Evolutionary conservation across 2,329 filamentous ascomycete species (phyloP).

Genomic region (Aureobasidium sp.): DNA sequence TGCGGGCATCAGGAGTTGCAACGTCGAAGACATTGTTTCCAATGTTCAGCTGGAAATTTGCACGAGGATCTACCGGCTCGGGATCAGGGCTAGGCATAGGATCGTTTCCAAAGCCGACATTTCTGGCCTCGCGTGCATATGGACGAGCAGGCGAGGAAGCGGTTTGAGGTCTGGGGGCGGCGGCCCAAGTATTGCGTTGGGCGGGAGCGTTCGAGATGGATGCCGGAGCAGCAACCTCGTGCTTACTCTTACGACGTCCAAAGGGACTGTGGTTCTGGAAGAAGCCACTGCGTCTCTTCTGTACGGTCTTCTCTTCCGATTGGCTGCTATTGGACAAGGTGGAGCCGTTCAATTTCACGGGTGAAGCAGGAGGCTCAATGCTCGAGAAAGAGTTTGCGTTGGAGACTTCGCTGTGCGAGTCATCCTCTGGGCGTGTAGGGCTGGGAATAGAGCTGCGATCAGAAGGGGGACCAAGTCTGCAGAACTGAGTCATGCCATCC

Average conservation of each 20-base stretch:
- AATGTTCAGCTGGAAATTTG: conserved; percentile 86
- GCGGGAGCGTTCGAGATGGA: conserved; percentile 30
- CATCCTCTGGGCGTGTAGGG: conserved; percentile 67
- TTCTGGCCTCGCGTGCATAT: conserved; percentile 22
- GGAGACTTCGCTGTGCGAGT: conserved; percentile 79
- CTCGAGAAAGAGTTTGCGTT: conserved; percentile 85
- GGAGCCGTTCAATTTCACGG: conserved; percentile 51
- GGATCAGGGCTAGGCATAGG: conserved; percentile 56
- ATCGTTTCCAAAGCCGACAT: conserved; percentile 27
- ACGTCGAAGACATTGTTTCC: conserved; percentile 96
- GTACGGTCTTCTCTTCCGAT: conserved; percentile 57
- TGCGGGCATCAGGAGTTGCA: conserved; percentile 59
- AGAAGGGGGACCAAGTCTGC: conserved; percentile 66
- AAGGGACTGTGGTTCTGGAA: conserved; percentile 93
- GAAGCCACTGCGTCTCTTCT: conserved; percentile 72
- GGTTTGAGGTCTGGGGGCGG: conserved; percentile 16
- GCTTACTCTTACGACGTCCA: conserved; percentile 73
- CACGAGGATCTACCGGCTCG: conserved; percentile 82
- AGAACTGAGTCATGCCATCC: conserved; percentile 97
- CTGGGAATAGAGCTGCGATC: conserved; percentile 62
- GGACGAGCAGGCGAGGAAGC: conserved; percentile 15
- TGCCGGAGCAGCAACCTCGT: conserved; percentile 58
- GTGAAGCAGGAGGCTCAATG: conserved; percentile 72
- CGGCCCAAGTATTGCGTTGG: conserved; percentile 49
- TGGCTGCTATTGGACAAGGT: conserved; percentile 30